phyloP scores from a whole-genome alignment of 768 basidiomycete genomes.

The Pleurotus giganteus region DNA sequence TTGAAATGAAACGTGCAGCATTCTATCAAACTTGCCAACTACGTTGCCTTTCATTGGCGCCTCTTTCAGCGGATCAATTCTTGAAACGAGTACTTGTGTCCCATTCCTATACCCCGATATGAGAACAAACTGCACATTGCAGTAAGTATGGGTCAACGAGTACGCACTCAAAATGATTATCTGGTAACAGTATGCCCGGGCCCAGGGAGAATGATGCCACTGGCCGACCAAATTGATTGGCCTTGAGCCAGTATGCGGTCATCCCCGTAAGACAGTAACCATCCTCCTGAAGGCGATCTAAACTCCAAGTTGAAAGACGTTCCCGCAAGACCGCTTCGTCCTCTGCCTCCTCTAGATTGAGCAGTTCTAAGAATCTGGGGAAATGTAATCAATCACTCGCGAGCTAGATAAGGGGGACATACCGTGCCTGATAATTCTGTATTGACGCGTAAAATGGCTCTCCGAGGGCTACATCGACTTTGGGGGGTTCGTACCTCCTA shows the following conservation, averaged over 20 bases:
- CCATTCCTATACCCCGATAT: no score
- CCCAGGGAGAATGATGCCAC: constrained; percentile 66
- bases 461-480: constrained; percentile 27
- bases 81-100: constrained; percentile 63
- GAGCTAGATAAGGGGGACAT: background rate
- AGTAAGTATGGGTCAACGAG: constrained; percentile 5
- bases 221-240: constrained; percentile 60
- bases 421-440: constrained; percentile 42
- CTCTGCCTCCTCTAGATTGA: constrained; percentile 64
- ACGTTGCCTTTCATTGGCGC: constrained; percentile 53
- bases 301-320: constrained; percentile 67
- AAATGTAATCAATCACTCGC: background rate
- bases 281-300: constrained; percentile 57
- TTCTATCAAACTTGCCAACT: constrained; percentile 27
- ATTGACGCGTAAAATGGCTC: constrained; percentile 50
- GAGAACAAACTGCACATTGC: background rate
- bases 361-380: constrained; percentile 41
- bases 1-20: constrained; percentile 55
- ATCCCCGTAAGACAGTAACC: constrained; percentile 72
- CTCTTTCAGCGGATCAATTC: constrained; percentile 59
- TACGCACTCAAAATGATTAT: constrained; percentile 65
- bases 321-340: constrained; percentile 57
- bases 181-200: constrained; percentile 59
- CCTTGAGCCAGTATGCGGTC: constrained; percentile 65
- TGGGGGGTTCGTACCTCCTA: constrained; percentile 38